Evolutionary conservation across 768 basidiomycete genomes (phyloP), one percentile per base, ranked within the genome.

Genomic region (Boletus rubropictus): DNA sequence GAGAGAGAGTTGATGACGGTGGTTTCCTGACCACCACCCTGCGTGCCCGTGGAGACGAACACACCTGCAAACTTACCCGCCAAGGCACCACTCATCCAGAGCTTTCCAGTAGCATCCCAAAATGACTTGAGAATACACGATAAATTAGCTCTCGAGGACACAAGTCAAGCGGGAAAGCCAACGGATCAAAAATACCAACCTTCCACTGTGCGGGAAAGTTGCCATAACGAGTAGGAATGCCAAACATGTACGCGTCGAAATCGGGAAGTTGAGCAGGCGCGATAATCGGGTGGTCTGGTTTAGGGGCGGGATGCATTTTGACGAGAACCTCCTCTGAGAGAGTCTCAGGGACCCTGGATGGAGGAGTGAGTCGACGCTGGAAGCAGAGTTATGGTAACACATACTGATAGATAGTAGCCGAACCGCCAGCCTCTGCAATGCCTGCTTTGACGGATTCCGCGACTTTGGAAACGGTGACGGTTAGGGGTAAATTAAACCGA

Each of bases 21-120:
- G 9, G 70, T 50, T 59, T 84, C 85, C 52, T 91, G 89, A n/a
- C 90, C 90, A 51, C 90, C 88, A 49, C 89, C 87, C 8, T 72
- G 77, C 15, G 74, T 68, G 0, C 74, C 84, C 1, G 85, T 82
- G 20, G 83, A 83, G 37, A 88, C 79, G 71, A 91, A 92, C 40
- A 80, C 68, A 15, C 81, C 75, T 0, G 76, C 89, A 54, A 79
- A 82, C 62, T 93, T 94, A 55, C 89, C 89, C n/a, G 72, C 64
- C 43, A 93, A 72, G 4, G 65, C 71, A 9, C 88, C 82, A 0
- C 42, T 18, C 2, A 55, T 63, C 86, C 87, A 89, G 32, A 86
- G 74, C 1, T 64, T 58, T 40, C 89, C 88, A 9, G 87, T 89
- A 3, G 72, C 57, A 52, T 91, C 88, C 79, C 85, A 90, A 69